These are phyloP conservation scores for Termitomyces sp. DNA, from an alignment of 768 basidiomycete genomes.

Conservation along the genomic window DNA sequence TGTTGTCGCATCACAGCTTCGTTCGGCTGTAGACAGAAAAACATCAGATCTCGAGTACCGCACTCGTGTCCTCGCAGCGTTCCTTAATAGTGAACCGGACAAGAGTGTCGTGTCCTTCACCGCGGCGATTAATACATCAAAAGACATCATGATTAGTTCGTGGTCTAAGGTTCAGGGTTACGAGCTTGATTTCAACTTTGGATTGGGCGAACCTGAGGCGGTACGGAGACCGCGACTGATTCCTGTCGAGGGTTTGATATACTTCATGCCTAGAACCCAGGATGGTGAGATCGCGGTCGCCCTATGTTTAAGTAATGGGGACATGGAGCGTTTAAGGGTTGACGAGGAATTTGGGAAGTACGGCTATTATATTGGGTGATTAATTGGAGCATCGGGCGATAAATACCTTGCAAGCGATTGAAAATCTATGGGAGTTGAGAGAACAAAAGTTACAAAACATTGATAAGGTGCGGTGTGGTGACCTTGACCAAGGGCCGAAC, in stretches of 20 bases:
- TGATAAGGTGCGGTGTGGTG: neutral
- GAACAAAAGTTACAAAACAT: too few species aligned
- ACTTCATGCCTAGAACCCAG: constrained; percentile 19
- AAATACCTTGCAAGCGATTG: neutral
- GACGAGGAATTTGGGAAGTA: constrained; percentile 20
- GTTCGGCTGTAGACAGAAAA: constrained; percentile 17
- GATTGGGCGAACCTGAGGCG: constrained; percentile 20
- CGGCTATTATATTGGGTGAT: constrained; percentile 14
- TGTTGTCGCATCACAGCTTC: constrained; percentile 18
- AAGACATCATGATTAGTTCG: constrained; percentile 25
- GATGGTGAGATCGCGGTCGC: constrained; percentile 19
- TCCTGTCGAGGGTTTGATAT: constrained; percentile 22
- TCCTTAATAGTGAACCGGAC: constrained; percentile 10
- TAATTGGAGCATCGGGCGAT: neutral
- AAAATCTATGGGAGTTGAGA: neutral
- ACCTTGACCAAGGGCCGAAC: neutral
- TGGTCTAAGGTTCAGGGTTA: constrained; percentile 22
- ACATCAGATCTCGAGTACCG: constrained; percentile 15
- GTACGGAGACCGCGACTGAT: constrained; percentile 23
- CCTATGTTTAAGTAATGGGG: constrained; percentile 23
- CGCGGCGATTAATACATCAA: constrained; percentile 11
- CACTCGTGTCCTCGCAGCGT: constrained; percentile 19
- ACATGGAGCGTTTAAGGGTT: constrained; percentile 19
- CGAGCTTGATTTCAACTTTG: constrained; percentile 21
- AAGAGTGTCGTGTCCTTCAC: constrained; percentile 14